Evolutionary conservation across 129 eudicot species (phyloP).

Genomic region (Helianthus annuus): HanXRQr2.0-SUNRISE NC_035442.2:66725265-66725764

Average conservation of each 20-base stretch:
- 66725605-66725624: constrained; percentile 81
- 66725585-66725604: constrained; percentile 97
- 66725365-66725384: constrained; percentile 46
- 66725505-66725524: constrained; percentile 98
- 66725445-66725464: constrained; percentile 82
- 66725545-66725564: constrained; percentile 52
- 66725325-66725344: constrained; percentile 78
- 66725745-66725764: constrained; percentile 97
- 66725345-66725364: constrained; percentile 62
- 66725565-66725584: constrained; percentile 72
- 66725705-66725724: constrained; percentile 89
- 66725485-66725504: constrained; percentile 90
- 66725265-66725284: constrained; percentile 82
- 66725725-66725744: constrained; percentile 93
- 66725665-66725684: constrained; percentile 88
- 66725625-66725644: constrained; percentile 84
- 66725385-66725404: constrained; percentile 75
- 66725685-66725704: constrained; percentile 92
- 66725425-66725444: constrained; percentile 89
- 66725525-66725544: constrained; percentile 79
- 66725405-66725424: constrained; percentile 90
- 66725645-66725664: constrained; percentile 89
- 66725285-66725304: constrained; percentile 57
- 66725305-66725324: constrained; percentile 72
- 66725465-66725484: constrained; percentile 64